Conservation (phyloP, 2,329 filamentous ascomycete species). For the Sporothrix dimorphospora region DNA sequence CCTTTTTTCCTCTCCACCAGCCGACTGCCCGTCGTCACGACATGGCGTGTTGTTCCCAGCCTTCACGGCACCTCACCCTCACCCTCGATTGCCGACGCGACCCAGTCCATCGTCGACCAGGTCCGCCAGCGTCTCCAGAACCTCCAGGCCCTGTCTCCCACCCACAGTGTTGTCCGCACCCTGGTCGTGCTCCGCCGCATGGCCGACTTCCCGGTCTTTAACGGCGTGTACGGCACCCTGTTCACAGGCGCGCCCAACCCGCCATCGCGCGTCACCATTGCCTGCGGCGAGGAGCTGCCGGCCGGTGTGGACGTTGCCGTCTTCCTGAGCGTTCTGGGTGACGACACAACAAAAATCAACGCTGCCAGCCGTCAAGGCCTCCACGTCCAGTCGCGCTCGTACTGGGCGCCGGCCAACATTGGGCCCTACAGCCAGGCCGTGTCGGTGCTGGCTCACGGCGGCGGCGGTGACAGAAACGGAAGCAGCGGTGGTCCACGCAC, state of each 20-base stretch:
- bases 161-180: slow-evolving; percentile 56
- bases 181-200: slow-evolving; percentile 77
- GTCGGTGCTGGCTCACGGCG: slow-evolving; percentile 45
- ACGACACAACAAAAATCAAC: slow-evolving; percentile 32
- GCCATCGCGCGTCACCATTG: slow-evolving; percentile 81
- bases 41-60: slow-evolving; percentile 40
- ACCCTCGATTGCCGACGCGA: slow-evolving; percentile 50
- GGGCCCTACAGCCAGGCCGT: slow-evolving; percentile 95
- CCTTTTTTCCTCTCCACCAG: background rate
- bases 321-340: slow-evolving; percentile 35
- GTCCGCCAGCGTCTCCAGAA: slow-evolving; percentile 47
- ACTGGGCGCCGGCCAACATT: slow-evolving; percentile 98
- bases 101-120: slow-evolving; percentile 50
- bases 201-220: slow-evolving; percentile 75
- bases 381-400: slow-evolving; percentile 90
- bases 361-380: slow-evolving; percentile 60
- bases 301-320: slow-evolving; percentile 62
- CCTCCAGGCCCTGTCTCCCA: slow-evolving; percentile 37
- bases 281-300: slow-evolving; percentile 71
- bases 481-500: slow-evolving; percentile 37
- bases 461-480: background rate
- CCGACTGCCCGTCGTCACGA: background rate
- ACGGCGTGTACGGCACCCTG: slow-evolving; percentile 72
- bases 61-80: slow-evolving; percentile 30
- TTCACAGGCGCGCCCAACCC: slow-evolving; percentile 76